Conservation (phyloP, 139 green algal species). For the Pleodorina starrii region DNA sequence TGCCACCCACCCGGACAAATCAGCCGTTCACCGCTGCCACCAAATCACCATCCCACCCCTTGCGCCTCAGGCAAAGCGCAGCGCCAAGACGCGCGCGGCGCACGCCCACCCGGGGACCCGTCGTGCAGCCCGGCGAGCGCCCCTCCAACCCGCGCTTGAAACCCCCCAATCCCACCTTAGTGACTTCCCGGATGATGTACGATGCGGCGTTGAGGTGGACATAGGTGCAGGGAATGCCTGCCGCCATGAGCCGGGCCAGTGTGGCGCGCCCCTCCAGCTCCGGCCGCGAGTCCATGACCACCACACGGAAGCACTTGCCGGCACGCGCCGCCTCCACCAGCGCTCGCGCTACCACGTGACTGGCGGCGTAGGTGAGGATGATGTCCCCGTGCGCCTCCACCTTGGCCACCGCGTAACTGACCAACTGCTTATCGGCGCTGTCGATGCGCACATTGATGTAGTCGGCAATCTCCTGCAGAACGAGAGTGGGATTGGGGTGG, state of each 20-base stretch:
- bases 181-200: slow-evolving; percentile 87
- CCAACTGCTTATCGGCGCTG: slow-evolving; percentile 80
- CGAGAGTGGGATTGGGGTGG: neutral
- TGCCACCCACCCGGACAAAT: too few relatives aligned
- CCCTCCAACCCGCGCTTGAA: too few relatives aligned
- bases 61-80: too few relatives aligned
- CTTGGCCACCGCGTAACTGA: slow-evolving; percentile 79
- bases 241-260: slow-evolving; percentile 71
- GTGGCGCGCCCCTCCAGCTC: slow-evolving; percentile 84
- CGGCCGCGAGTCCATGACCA: slow-evolving; percentile 91
- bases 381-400: slow-evolving; percentile 88
- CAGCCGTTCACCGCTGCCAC: too few relatives aligned
- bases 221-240: slow-evolving; percentile 88
- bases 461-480: slow-evolving; percentile 79
- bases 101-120: too few relatives aligned
- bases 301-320: slow-evolving; percentile 81
- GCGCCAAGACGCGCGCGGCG: too few relatives aligned
- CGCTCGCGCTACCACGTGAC: slow-evolving; percentile 62
- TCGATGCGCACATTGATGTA: slow-evolving; percentile 63
- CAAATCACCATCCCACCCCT: too few relatives aligned
- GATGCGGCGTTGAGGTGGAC: slow-evolving; percentile 80
- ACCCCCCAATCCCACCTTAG: slow-evolving; percentile 80
- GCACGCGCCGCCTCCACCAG: slow-evolving; percentile 55
- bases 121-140: too few relatives aligned
- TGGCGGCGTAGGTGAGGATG: slow-evolving; percentile 92